Conservation (phyloP, 2,329 filamentous ascomycete genomes). For the Cadophora gregata region DNA sequence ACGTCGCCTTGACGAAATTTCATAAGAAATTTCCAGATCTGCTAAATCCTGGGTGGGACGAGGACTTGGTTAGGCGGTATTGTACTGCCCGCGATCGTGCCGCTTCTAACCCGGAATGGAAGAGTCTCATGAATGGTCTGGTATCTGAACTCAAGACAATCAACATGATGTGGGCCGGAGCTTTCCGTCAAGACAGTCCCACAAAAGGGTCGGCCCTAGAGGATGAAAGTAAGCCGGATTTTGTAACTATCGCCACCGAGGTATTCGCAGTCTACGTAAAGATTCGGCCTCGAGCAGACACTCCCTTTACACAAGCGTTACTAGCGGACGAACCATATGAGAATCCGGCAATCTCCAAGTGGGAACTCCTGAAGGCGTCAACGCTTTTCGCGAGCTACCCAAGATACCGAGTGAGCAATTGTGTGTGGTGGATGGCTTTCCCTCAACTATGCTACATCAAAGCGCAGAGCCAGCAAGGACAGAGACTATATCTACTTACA, state of each 20-base stretch:
- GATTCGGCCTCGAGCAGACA: not conserved
- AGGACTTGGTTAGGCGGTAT: constrained; percentile 35
- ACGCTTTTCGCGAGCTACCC: constrained; percentile 35
- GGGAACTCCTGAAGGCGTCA: constrained; percentile 54
- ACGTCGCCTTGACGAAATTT: constrained; percentile 42
- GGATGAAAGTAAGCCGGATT: constrained; percentile 23
- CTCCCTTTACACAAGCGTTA: constrained; percentile 26
- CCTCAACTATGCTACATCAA: constrained; percentile 6
- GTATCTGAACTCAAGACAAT: constrained; percentile 16
- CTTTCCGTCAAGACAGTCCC: not conserved
- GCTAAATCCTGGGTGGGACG: constrained; percentile 30
- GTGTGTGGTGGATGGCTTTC: constrained; percentile 11
- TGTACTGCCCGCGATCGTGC: constrained; percentile 21
- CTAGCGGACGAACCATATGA: constrained; percentile 28
- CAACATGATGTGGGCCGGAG: constrained; percentile 26
- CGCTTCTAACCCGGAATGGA: constrained; percentile 22
- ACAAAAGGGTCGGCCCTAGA: not conserved
- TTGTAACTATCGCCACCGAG: not conserved
- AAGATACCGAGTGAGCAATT: not conserved
- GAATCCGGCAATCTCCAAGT: constrained; percentile 40
- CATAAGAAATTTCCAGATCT: constrained; percentile 26
- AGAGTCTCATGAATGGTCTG: constrained; percentile 26
- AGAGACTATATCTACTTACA: not conserved
- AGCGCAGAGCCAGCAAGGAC: not conserved
- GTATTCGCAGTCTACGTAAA: not conserved